Base-by-base conservation (phyloP, 208 protist species). In the Naegleria fowleri region DNA sequence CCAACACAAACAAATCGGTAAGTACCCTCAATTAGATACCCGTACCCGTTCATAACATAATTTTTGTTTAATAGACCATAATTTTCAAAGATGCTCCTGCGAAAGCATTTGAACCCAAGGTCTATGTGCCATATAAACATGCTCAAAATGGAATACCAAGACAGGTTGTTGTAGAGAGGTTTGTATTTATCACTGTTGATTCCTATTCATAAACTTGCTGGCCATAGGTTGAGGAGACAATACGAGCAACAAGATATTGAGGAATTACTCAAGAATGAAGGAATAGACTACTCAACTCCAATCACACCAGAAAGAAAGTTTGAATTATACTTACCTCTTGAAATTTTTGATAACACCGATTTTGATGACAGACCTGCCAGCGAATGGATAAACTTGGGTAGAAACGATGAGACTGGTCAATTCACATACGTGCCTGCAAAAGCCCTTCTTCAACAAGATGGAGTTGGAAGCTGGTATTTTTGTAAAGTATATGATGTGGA, bases 81-180 rank as follows among this genome's bases (percentile, higher is more conserved):
- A 75, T 75, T n/a, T 79, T 79, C 25, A 79, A 79, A 33, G 67
- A 79, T 13, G 67, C 67, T 25, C 91, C 91, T 40, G 5, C 91
- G 5, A 90, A 79, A 48, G 7, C 90, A 43, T 96, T 98, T 91
- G 97, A 99, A 93, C 98, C 98, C 51, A 99, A 99, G 93, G 98
- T 99, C 91, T 96, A 98, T 92, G 95, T 98, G 19, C 97, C 97
- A 38, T 99, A 96, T 93, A 94, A 94, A 58, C 93, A 98, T 93
- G 92, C 94, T 52, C 94, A 96, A 6, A 97, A 97, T 13, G 92
- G 95, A 39, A 96, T 98, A 83, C 98, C 98, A 11, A 95, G 98
- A 59, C 94, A 97, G 84, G 97, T 99, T 87, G 96, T 98, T 88
- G 97, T 99, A 83, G 97, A 99, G 92, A 95, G 55, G 55, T 67